Conservation (phyloP, 1,139 yeast species). For the Yamadazyma mexicana region DNA sequence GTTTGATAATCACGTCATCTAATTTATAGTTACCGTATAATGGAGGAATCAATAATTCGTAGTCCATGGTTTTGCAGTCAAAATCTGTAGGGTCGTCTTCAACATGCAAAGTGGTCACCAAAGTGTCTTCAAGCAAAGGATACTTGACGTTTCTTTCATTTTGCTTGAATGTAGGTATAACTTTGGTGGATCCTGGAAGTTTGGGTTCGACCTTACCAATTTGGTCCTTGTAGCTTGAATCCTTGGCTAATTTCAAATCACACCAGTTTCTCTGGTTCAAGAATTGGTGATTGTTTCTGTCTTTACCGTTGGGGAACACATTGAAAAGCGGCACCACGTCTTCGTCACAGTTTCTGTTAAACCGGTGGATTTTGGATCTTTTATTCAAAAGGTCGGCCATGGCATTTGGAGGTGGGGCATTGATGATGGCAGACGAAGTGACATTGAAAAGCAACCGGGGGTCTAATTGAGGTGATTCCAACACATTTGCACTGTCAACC, state of each 20-base stretch:
- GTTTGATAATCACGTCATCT: constrained; percentile 37
- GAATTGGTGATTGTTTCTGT: constrained; percentile 58
- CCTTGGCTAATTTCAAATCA: constrained; percentile 42
- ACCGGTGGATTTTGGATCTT: constrained; percentile 69
- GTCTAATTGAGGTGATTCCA: constrained; percentile 62
- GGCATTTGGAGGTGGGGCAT: constrained; percentile 89
- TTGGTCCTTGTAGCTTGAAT: constrained; percentile 26
- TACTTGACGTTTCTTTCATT: constrained; percentile 35
- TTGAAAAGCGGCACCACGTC: constrained; percentile 75
- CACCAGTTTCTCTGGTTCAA: constrained; percentile 82
- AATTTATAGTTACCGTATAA: constrained; percentile 38
- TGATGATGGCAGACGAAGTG: constrained; percentile 84
- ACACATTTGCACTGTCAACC: constrained; percentile 37
- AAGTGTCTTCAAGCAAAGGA: constrained; percentile 56
- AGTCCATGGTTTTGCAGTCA: constrained; percentile 59
- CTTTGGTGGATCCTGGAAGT: constrained; percentile 32
- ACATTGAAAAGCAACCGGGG: constrained; percentile 79
- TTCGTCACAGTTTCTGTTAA: constrained; percentile 66
- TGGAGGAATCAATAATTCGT: constrained; percentile 71
- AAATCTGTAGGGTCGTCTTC: constrained; percentile 58
- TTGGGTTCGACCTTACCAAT: constrained; percentile 13
- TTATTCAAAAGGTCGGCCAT: constrained; percentile 71
- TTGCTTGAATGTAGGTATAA: constrained; percentile 11
- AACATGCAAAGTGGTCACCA: constrained; percentile 71
- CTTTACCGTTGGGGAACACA: constrained; percentile 57